Percentiles rank a stretch among this genome's conserved stretches.
These are phyloP conservation scores for Penicillium sp. DNA, from an alignment of 2,329 filamentous ascomycete species.

Conservation along the genomic window DNA sequence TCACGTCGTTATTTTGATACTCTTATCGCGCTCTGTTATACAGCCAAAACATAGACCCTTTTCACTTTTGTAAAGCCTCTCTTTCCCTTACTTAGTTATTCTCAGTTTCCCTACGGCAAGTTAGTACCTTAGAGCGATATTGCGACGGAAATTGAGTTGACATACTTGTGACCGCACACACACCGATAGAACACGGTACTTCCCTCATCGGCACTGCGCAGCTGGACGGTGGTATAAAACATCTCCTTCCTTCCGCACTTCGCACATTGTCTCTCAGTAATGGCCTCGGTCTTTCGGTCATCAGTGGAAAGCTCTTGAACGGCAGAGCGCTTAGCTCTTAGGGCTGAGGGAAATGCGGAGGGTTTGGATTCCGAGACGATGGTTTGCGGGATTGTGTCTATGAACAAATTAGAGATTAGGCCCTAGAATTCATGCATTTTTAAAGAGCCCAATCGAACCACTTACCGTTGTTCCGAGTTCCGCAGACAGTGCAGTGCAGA, in stretches of 20 bases:
- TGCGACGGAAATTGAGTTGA: conserved; percentile 1
- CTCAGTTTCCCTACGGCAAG: conserved; percentile 31
- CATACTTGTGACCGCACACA: conserved; percentile 80
- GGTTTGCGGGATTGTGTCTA: conserved; percentile 72
- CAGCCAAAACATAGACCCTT: conserved; percentile 25
- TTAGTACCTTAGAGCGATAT: conserved; percentile 17
- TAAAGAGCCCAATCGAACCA: neutral
- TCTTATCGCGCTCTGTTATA: conserved; percentile 29
- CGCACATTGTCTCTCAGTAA: conserved; percentile 68
- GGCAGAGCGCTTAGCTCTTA: conserved; percentile 82
- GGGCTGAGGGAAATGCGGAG: conserved; percentile 83
- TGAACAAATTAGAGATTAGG: conserved; percentile 9
- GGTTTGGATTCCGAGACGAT: conserved; percentile 84
- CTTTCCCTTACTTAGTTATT: conserved; percentile 32
- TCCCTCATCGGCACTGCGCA: conserved; percentile 92
- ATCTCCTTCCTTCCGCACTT: conserved; percentile 82
- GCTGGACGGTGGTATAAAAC: conserved; percentile 78
- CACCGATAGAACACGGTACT: conserved; percentile 89
- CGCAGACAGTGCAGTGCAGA: conserved; percentile 82
- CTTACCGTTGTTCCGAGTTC: conserved; percentile 76
- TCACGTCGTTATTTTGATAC: conserved; percentile 31
- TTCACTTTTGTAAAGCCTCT: conserved; percentile 15
- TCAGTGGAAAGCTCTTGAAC: conserved; percentile 78
- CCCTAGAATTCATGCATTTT: neutral
- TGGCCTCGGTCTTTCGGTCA: conserved; percentile 72